These are phyloP conservation scores for Populus hybrid DNA, from an alignment of 441 rosid species.

Conservation along the genomic window DNA sequence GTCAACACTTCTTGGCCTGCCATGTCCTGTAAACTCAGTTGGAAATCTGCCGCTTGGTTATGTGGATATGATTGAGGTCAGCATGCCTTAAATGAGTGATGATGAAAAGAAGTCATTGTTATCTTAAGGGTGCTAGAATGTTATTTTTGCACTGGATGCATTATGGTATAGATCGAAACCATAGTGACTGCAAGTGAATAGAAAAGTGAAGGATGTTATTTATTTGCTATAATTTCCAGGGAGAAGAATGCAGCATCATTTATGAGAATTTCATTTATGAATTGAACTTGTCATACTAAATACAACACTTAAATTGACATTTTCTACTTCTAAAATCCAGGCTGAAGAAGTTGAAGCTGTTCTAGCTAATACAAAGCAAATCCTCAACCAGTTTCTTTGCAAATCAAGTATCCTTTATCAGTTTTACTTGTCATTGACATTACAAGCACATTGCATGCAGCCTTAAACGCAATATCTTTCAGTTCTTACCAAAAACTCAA, in stretches of 20 bases:
- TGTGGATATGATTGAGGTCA: conserved; percentile 68
- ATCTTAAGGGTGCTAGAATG: neutral
- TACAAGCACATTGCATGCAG: conserved; percentile 6
- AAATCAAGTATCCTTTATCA: conserved; percentile 78
- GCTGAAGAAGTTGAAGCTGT: conserved; percentile 94
- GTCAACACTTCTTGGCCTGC: conserved; percentile 95
- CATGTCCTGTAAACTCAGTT: conserved; percentile 90
- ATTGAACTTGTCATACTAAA: neutral
- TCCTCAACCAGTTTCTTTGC: conserved; percentile 81
- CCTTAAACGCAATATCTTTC: neutral
- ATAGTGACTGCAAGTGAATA: neutral
- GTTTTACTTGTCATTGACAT: conserved; percentile 5
- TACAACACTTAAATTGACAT: conserved; percentile 16
- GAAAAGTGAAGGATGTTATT: neutral
- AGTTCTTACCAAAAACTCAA: neutral
- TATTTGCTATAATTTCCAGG: neutral
- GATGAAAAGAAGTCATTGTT: neutral
- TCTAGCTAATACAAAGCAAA: conserved; percentile 90
- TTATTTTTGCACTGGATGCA: neutral
- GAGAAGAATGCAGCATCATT: neutral
- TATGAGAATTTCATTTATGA: neutral
- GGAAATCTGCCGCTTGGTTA: conserved; percentile 92
- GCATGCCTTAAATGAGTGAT: conserved; percentile 15
- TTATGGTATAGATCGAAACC: neutral
- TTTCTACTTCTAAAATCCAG: conserved; percentile 32